Conservation (phyloP, 148 eudicot species). For the Chenopodium formosanum region DNA sequence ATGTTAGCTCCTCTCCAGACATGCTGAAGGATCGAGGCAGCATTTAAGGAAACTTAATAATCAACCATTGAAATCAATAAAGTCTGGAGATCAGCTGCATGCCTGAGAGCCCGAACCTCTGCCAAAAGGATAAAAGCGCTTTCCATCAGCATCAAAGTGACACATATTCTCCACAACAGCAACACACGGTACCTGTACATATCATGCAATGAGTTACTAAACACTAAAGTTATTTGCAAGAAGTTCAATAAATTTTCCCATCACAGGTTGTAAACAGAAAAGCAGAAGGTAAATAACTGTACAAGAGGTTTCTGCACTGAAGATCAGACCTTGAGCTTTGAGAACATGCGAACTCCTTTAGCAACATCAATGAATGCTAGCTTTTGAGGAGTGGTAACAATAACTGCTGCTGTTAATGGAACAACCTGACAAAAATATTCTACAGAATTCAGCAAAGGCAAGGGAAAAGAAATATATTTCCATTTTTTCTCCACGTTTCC, state of each 20-base stretch:
- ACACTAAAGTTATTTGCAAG: neutral
- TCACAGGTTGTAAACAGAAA: neutral
- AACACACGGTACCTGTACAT: conserved; percentile 86
- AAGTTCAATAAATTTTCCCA: neutral
- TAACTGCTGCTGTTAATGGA: conserved; percentile 97
- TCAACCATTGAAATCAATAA: conserved; percentile 33
- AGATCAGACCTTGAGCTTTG: conserved; percentile 79
- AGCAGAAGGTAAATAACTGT: neutral
- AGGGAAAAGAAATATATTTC: neutral
- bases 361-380: conserved; percentile 97
- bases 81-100: conserved; percentile 35
- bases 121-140: conserved; percentile 96
- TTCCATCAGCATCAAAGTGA: conserved; percentile 99
- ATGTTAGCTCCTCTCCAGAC: conserved; percentile 11
- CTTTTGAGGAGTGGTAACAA: conserved; percentile 98
- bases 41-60: conserved; percentile 23
- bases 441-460: conserved; percentile 4
- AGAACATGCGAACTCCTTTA: conserved; percentile 99
- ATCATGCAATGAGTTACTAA: neutral
- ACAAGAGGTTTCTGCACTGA: neutral
- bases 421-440: conserved; percentile 57
- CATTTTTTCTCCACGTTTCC: neutral
- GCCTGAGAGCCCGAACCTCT: conserved; percentile 99
- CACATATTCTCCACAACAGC: conserved; percentile 99
- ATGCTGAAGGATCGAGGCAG: conserved; percentile 7